phyloP scores from a whole-genome alignment of 805 yeast genomes.

The Candida ascalaphidarum region DNA sequence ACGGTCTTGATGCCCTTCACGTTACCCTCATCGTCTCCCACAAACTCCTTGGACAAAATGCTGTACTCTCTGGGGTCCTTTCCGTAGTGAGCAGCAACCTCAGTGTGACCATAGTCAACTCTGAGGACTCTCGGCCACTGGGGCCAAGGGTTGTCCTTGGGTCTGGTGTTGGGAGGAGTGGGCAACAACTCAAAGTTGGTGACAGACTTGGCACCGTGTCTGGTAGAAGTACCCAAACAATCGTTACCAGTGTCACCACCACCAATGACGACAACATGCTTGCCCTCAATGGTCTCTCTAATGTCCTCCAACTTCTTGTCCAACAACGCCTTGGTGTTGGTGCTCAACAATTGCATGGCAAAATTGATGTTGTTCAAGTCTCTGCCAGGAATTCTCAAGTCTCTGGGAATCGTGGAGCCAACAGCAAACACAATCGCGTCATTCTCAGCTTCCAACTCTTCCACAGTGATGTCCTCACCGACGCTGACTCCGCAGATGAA shows the following conservation, averaged over 20 bases:
- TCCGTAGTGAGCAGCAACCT: constrained; percentile 90
- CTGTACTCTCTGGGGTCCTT: constrained; percentile 97
- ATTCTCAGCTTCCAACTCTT: constrained; percentile 50
- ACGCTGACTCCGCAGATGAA: constrained; percentile 72
- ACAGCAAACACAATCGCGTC: constrained; percentile 90
- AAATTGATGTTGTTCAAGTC: constrained; percentile 81
- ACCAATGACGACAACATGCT: constrained; percentile 92
- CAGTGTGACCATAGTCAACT: constrained; percentile 96
- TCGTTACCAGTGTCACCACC: constrained; percentile 99
- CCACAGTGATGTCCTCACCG: constrained; percentile 75
- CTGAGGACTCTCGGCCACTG: constrained; percentile 99
- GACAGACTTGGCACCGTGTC: constrained; percentile 95
- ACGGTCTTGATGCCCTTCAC: constrained; percentile 94
- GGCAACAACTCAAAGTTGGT: constrained; percentile 92
- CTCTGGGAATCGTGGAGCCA: constrained; percentile 96
- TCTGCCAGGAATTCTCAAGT: constrained; percentile 90
- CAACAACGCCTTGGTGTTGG: constrained; percentile 85
- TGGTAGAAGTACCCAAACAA: constrained; percentile 93
- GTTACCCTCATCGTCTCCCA: constrained; percentile 90
- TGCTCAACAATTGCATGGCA: constrained; percentile 86
- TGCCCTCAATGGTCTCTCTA: constrained; percentile 64
- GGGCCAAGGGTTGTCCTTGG: constrained; percentile 98
- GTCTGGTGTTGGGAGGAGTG: constrained; percentile 77
- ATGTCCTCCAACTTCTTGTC: constrained; percentile 60
- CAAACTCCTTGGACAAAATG: constrained; percentile 89